phyloP scores from a whole-genome alignment of 1,284 basidiomycete species.

The Trametes sp. region DNA sequence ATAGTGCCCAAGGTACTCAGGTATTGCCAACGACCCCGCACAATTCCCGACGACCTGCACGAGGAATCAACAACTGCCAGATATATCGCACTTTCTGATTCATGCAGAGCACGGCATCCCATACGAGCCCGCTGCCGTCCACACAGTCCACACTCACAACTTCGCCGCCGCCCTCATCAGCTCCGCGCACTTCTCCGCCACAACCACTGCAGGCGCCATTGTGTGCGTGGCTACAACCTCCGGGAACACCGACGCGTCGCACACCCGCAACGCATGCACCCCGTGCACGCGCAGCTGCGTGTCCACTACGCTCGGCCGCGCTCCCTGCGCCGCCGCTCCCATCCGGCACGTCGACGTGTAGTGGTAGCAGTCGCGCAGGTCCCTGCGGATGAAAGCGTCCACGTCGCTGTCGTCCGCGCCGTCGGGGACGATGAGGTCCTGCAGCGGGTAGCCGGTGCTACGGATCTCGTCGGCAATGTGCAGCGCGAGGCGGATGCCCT shows the following conservation, averaged over 20 bases:
- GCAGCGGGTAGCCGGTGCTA: constrained; percentile 41
- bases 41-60: no score
- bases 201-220: constrained; percentile 45
- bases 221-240: constrained; percentile 44
- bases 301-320: constrained; percentile 53
- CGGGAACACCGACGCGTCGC: constrained; percentile 51
- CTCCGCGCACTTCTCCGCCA: constrained; percentile 46
- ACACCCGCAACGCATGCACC: constrained; percentile 47
- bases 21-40: no score
- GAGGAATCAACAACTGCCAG: no score
- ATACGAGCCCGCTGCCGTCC: no score
- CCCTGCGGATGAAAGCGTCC: constrained; percentile 38
- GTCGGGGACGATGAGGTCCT: constrained; percentile 42
- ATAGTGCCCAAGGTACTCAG: no score
- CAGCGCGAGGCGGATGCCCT: constrained; percentile 38
- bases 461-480: constrained; percentile 41
- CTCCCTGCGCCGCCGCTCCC: constrained; percentile 41
- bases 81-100: no score
- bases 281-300: constrained; percentile 58
- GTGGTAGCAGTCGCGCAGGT: constrained; percentile 43
- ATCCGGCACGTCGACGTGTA: constrained; percentile 47
- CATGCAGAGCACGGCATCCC: no score
- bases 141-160: background rate
- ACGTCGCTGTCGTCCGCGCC: constrained; percentile 34
- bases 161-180: constrained; percentile 6